A percentile compares a stretch with the other conserved stretches of the same genome.
phyloP scores from a whole-genome alignment of 495 filamentous ascomycete genomes.

The Echria macrotheca region DNA sequence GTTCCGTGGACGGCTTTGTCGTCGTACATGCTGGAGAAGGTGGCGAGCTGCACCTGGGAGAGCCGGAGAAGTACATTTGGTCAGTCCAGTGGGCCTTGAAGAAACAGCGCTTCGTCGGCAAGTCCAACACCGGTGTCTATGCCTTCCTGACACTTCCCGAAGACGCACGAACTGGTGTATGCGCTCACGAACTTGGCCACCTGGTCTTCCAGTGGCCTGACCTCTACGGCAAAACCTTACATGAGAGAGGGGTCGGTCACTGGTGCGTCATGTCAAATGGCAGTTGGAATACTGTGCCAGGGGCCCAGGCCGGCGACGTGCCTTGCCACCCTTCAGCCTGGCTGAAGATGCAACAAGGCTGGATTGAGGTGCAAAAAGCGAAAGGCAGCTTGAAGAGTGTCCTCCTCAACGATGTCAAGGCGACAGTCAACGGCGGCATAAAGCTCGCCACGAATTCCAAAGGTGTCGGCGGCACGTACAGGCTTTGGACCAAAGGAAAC shows the following conservation, averaged over 20 bases:
- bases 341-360: constrained; percentile 11
- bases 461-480: no score
- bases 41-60: not conserved
- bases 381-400: not conserved
- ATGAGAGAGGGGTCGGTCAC: constrained; percentile 6
- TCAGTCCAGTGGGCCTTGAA: constrained; percentile 13
- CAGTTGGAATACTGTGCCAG: not conserved
- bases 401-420: constrained; percentile 1
- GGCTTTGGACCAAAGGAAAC: constrained; percentile 9
- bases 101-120: no score
- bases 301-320: not conserved
- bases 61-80: constrained; percentile 10
- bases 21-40: constrained; percentile 16
- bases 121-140: constrained; percentile 9
- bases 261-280: constrained; percentile 5
- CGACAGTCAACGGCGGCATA: no score
- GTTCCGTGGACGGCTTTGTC: constrained; percentile 13
- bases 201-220: constrained; percentile 18
- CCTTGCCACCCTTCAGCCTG: constrained; percentile 12
- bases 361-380: no score
- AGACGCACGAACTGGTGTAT: constrained; percentile 12
- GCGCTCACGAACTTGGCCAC: constrained; percentile 17
- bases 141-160: constrained; percentile 19
- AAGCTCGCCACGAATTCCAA: no score
- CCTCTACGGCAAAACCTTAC: constrained; percentile 11